These are phyloP conservation scores for Phytophthora sojae DNA, from an alignment of 352 stramenopile genomes.

Conservation along the genomic window DNA sequence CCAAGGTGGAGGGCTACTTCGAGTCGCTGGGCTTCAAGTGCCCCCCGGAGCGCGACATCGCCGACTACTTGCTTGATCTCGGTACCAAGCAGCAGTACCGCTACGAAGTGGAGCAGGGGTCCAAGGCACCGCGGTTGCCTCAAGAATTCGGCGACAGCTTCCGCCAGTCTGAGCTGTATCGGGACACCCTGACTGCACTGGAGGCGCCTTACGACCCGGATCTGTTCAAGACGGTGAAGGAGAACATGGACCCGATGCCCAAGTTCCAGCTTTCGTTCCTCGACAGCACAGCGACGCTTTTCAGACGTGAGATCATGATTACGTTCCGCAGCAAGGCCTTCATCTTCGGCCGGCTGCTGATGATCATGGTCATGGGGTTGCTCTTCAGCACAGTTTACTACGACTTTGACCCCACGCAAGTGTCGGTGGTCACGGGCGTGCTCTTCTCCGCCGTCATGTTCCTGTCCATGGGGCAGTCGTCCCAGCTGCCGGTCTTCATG, in stretches of 20 bases:
- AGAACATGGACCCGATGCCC: slow-evolving; percentile 23
- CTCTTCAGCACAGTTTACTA: slow-evolving; percentile 57
- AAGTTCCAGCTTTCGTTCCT: slow-evolving; percentile 49
- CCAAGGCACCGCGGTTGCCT: slow-evolving; percentile 10
- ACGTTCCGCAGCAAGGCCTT: slow-evolving; percentile 60
- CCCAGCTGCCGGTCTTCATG: slow-evolving; percentile 13
- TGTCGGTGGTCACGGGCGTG: slow-evolving; percentile 58
- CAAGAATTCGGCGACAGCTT: slow-evolving; percentile 38
- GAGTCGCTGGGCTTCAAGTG: slow-evolving; percentile 44
- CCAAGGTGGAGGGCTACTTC: slow-evolving; percentile 43
- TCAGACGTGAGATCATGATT: slow-evolving; percentile 64
- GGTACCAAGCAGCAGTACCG: slow-evolving; percentile 35
- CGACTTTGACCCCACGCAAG: slow-evolving; percentile 44
- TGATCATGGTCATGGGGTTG: slow-evolving; percentile 53
- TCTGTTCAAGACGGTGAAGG: slow-evolving; percentile 25
- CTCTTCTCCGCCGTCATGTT: slow-evolving; percentile 87
- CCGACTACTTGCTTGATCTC: slow-evolving; percentile 33
- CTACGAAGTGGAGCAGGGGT: slow-evolving; percentile 15
- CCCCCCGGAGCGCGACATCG: slow-evolving; percentile 35
- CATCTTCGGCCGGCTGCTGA: slow-evolving; percentile 42
- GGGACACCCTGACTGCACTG: slow-evolving; percentile 36
- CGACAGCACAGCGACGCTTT: slow-evolving; percentile 38
- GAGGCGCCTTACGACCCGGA: slow-evolving; percentile 30
- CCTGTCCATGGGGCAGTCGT: slow-evolving; percentile 59
- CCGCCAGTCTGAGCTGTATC: slow-evolving; percentile 39